A percentile compares a stretch with the other conserved stretches of the same genome.
These are phyloP conservation scores for Pouteria glomerata DNA, from an alignment of 148 eudicot genomes.

Conservation along the genomic window DNA sequence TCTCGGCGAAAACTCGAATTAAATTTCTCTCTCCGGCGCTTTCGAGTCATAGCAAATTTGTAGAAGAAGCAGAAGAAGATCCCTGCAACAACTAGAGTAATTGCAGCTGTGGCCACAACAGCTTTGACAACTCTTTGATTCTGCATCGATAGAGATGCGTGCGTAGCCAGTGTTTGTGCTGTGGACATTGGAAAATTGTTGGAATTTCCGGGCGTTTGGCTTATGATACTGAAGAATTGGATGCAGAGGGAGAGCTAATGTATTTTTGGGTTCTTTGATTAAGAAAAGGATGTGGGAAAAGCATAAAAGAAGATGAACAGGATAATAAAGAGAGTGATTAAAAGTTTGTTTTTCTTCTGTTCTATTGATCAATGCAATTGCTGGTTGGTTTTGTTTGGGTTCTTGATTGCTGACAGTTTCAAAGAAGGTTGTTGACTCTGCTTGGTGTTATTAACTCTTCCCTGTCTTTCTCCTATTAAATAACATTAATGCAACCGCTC, in stretches of 20 bases:
- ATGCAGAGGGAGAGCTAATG: background rate
- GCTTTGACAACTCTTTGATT: slow-evolving; percentile 11
- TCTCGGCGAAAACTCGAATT: slow-evolving; percentile 31
- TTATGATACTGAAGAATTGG: background rate
- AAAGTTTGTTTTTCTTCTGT: background rate
- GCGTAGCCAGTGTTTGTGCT: slow-evolving; percentile 3
- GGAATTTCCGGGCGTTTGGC: slow-evolving; percentile 9
- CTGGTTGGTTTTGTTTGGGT: slow-evolving; percentile 4
- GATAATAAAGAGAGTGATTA: background rate
- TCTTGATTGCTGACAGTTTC: slow-evolving; percentile 16
- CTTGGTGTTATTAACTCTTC: slow-evolving; percentile 8
- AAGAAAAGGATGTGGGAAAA: background rate
- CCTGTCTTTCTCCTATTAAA: background rate
- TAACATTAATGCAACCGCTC: slow-evolving; percentile 6
- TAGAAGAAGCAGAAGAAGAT: slow-evolving; percentile 24
- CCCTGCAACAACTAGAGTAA: slow-evolving; percentile 20
- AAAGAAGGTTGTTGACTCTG: slow-evolving; percentile 13
- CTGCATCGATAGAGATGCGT: background rate
- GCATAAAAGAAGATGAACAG: background rate
- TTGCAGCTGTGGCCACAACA: slow-evolving; percentile 24
- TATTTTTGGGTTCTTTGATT: background rate
- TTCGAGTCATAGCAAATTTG: slow-evolving; percentile 20
- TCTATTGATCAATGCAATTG: background rate
- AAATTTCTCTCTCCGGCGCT: background rate
- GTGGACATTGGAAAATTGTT: background rate